Base-by-base conservation (phyloP, 495 filamentous ascomycete species). In the Glonium stellatum region DNA sequence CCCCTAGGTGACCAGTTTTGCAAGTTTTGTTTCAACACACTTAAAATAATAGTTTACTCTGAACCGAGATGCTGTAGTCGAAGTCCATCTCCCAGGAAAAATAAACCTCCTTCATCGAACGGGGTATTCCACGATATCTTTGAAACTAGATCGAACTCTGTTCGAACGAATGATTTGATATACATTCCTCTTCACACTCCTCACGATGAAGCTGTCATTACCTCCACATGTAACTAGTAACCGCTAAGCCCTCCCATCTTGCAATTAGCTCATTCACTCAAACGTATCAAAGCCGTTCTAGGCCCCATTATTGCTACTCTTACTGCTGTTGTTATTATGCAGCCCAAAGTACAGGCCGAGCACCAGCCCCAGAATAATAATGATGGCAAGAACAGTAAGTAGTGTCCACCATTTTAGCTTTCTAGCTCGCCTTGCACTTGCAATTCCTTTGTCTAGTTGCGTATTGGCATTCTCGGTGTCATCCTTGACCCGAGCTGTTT, bases 391-490 rank as follows among this genome's bases (percentile, higher is more conserved):
- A 18, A 70, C 69, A 67, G 88, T 72, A 59, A 79, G 63, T 27
- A 88, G 73, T 65, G 80, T 84, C 78, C 79, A 86, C 87, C 87
- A 89, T 77, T 89, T 90, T 72, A 86, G 78, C 71, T 76, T 83
- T 58, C 82, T 76, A 55, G 79, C 75, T 59, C 78, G 74, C 62
- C 77, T 73, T 42, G 84, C 84, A 62, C 75, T 74, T 61, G 77
- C 69, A 61, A 85, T 82, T 59, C 80, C 86, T 69, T 80, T 79
- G 64, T 78, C 76, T 21, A 90, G 76, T 31, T 89, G 77, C 35
- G 65, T 63, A 71, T 85, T 86, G 61, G 76, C 87, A 46, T 80
- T 73, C 59, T 80, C 74, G 21, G 86, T 76, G 62, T 88, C 78
- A 50, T 78, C 72, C 53, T 74, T 74, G 11, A 82, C 83, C 58